Percentiles rank a stretch among this genome's conserved stretches.
phyloP scores from a whole-genome alignment of 495 filamentous ascomycete genomes.

The Beverwykella pulmonaria region DNA sequence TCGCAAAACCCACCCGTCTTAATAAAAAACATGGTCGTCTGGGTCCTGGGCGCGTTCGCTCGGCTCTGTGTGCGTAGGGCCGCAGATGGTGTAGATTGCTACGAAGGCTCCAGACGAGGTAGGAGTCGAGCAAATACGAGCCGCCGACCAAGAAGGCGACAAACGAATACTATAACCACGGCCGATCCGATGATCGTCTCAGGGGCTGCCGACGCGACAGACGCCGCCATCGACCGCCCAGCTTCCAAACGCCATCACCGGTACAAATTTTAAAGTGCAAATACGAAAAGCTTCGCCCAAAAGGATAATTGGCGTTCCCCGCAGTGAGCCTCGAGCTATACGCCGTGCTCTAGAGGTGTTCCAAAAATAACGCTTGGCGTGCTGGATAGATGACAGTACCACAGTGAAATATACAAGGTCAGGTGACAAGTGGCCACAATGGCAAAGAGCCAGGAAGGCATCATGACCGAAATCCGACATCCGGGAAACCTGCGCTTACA shows the following conservation, averaged over 20 bases:
- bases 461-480: slow-evolving; percentile 17
- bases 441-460: not conserved
- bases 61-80: slow-evolving; percentile 25
- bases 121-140: slow-evolving; percentile 1
- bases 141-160: not conserved
- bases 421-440: slow-evolving; percentile 31
- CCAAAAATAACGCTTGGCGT: slow-evolving; percentile 32
- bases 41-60: slow-evolving; percentile 4
- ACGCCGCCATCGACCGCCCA: not conserved
- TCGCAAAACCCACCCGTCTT: slow-evolving; percentile 15
- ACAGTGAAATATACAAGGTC: slow-evolving; percentile 31
- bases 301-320: slow-evolving; percentile 29
- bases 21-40: slow-evolving; percentile 5
- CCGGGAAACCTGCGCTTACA: slow-evolving; percentile 34
- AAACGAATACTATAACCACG: not conserved
- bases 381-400: slow-evolving; percentile 33
- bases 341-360: not conserved
- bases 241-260: not conserved
- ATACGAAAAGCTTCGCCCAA: slow-evolving; percentile 36
- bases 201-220: not conserved
- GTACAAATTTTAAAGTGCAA: slow-evolving; percentile 16
- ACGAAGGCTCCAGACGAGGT: slow-evolving; percentile 17
- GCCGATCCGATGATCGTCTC: slow-evolving; percentile 3
- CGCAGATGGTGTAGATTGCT: slow-evolving; percentile 30
- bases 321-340: slow-evolving; percentile 19